Conservation (phyloP, 768 basidiomycete genomes). For the Mycena haematopus region DNA sequence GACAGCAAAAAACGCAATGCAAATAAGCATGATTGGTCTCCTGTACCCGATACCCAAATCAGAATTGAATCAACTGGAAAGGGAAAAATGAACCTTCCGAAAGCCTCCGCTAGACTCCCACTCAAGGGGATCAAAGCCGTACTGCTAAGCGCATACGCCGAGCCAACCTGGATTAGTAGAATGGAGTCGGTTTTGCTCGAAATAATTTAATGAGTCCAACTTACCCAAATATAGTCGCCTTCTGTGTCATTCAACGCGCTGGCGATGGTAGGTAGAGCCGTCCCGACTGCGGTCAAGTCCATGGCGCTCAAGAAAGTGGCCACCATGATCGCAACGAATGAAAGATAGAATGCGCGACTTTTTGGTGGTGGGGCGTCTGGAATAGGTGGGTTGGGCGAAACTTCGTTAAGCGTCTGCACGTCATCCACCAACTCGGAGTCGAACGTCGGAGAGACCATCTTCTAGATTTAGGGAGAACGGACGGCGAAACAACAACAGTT, state of each 20-base stretch:
- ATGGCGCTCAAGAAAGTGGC: slow-evolving; percentile 26
- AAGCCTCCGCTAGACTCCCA: slow-evolving; percentile 40
- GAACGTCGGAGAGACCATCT: neutral
- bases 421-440: neutral
- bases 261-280: slow-evolving; percentile 30
- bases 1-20: slow-evolving; percentile 43
- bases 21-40: slow-evolving; percentile 38
- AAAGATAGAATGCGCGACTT: slow-evolving; percentile 28
- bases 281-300: slow-evolving; percentile 27
- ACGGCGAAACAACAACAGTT: too few relatives aligned
- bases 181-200: neutral
- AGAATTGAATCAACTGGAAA: neutral
- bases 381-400: neutral
- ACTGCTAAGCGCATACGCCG: slow-evolving; percentile 47
- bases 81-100: slow-evolving; percentile 36
- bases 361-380: slow-evolving; percentile 2
- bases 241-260: slow-evolving; percentile 27
- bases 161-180: slow-evolving; percentile 38
- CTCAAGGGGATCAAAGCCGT: slow-evolving; percentile 48
- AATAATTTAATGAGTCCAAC: neutral
- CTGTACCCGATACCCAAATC: neutral
- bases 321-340: slow-evolving; percentile 27
- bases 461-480: neutral
- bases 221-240: slow-evolving; percentile 30
- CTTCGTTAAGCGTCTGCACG: too few relatives aligned